Evolutionary conservation across 495 filamentous ascomycete genomes (phyloP).

Genomic region (Staphylotrichum longicolle): DNA sequence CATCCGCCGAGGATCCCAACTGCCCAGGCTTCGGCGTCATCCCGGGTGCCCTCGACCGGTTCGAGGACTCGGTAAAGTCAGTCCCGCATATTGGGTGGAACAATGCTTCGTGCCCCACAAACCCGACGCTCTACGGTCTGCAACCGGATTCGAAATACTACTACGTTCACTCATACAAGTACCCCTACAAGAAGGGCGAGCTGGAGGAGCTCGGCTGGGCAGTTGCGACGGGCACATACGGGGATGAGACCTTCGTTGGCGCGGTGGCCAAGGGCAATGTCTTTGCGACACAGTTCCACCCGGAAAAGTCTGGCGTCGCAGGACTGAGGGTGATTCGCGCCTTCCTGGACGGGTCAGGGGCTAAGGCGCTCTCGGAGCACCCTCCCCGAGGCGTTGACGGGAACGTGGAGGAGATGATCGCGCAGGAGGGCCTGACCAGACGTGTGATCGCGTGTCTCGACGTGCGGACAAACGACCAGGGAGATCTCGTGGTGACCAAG

Average conservation of each 20-base stretch:
- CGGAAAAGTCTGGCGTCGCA: slow-evolving; percentile 91
- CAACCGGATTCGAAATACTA: slow-evolving; percentile 87
- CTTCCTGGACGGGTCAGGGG: slow-evolving; percentile 70
- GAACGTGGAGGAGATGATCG: slow-evolving; percentile 16
- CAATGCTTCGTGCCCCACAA: slow-evolving; percentile 58
- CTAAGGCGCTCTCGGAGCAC: slow-evolving; percentile 36
- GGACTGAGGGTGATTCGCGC: slow-evolving; percentile 80
- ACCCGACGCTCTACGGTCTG: slow-evolving; percentile 67
- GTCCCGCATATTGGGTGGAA: slow-evolving; percentile 99
- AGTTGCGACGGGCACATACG: slow-evolving; percentile 84
- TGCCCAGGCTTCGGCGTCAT: slow-evolving; percentile 74
- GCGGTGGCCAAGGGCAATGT: slow-evolving; percentile 81
- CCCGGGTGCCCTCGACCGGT: slow-evolving; percentile 66
- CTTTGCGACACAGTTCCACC: slow-evolving; percentile 94
- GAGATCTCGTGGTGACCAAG: slow-evolving; percentile 95
- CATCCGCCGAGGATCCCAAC: slow-evolving; percentile 71
- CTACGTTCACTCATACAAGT: slow-evolving; percentile 94
- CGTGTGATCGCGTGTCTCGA: slow-evolving; percentile 94
- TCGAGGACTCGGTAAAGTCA: slow-evolving; percentile 73
- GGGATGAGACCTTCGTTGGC: slow-evolving; percentile 86
- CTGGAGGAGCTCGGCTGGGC: slow-evolving; percentile 80
- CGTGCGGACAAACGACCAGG: slow-evolving; percentile 92
- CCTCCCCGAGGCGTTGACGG: slow-evolving; percentile 15
- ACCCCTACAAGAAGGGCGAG: slow-evolving; percentile 66
- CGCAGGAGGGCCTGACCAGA: slow-evolving; percentile 69